Evolutionary conservation across 2,329 filamentous ascomycete species (phyloP).

Genomic region (Xylariaceae sp.): DNA sequence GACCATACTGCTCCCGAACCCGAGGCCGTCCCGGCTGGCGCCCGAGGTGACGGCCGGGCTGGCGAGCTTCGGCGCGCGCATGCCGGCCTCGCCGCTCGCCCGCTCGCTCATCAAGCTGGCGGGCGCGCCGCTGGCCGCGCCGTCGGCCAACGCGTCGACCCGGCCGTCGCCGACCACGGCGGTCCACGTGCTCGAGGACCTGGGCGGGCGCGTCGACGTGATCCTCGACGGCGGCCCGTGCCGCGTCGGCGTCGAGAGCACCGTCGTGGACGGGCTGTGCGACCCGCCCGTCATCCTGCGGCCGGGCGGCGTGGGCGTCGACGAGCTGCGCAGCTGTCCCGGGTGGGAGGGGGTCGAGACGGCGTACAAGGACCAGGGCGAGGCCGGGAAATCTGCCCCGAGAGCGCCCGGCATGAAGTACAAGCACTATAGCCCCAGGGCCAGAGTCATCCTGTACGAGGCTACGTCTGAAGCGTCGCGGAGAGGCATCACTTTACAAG

Average conservation of each 20-base stretch:
- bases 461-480: constrained; percentile 30
- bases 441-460: constrained; percentile 78
- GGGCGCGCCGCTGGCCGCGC: constrained; percentile 75
- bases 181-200: constrained; percentile 79
- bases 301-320: constrained; percentile 80
- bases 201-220: constrained; percentile 72
- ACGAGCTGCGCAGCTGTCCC: constrained; percentile 62
- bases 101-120: constrained; percentile 76
- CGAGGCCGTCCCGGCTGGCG: constrained; percentile 61
- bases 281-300: constrained; percentile 73
- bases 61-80: constrained; percentile 77
- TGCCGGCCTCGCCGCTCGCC: constrained; percentile 81
- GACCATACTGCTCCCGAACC: constrained; percentile 80
- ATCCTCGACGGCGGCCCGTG: constrained; percentile 87
- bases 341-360: constrained; percentile 77
- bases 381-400: constrained; percentile 58
- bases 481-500: constrained; percentile 29
- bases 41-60: constrained; percentile 88
- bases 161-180: constrained; percentile 88
- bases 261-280: constrained; percentile 85
- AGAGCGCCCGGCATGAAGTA: constrained; percentile 98
- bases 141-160: constrained; percentile 90
- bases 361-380: constrained; percentile 70
- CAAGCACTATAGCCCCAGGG: constrained; percentile 91
- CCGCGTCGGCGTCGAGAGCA: constrained; percentile 88